A percentile compares a stretch with the other conserved stretches of the same genome.
These are phyloP conservation scores for Microbotryomycetes sp. DNA, from an alignment of 1,284 basidiomycete genomes.

Conservation along the genomic window DNA sequence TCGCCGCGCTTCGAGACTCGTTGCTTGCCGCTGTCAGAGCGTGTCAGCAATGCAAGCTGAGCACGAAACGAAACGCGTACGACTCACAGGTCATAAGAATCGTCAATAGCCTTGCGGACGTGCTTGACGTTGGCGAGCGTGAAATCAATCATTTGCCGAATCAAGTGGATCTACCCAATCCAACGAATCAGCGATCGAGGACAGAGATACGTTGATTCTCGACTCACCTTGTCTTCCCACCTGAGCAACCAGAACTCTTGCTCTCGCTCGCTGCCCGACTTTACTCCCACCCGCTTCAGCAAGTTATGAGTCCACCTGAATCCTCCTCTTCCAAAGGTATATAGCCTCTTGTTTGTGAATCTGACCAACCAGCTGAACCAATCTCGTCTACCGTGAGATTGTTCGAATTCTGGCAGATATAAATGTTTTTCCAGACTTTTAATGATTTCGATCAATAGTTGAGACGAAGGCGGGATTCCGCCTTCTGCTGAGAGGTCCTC, in stretches of 20 bases:
- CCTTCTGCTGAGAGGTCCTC: background rate
- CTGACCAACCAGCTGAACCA: slow-evolving; percentile 29
- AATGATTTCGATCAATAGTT: slow-evolving; percentile 8
- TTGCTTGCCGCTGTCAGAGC: slow-evolving; percentile 21
- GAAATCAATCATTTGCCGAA: slow-evolving; percentile 23
- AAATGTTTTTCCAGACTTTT: slow-evolving; percentile 1
- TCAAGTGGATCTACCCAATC: slow-evolving; percentile 9
- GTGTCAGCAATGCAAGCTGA: background rate
- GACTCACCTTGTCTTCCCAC: slow-evolving; percentile 28
- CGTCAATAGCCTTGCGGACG: slow-evolving; percentile 10
- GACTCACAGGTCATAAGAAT: slow-evolving; percentile 21
- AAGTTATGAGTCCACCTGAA: slow-evolving; percentile 23
- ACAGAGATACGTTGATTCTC: background rate
- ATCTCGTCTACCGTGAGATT: slow-evolving; percentile 22
- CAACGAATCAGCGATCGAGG: too few relatives aligned
- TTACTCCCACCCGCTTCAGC: slow-evolving; percentile 13
- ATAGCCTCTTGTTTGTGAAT: slow-evolving; percentile 18
- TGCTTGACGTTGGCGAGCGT: slow-evolving; percentile 1
- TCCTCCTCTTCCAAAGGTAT: slow-evolving; percentile 2
- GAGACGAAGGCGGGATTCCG: background rate
- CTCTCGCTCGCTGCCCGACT: slow-evolving; percentile 17
- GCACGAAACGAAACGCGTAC: background rate
- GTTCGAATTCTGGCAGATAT: slow-evolving; percentile 6
- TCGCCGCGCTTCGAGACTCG: slow-evolving; percentile 21
- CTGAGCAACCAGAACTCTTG: slow-evolving; percentile 19